Evolutionary conservation across 176 grass and related monocot species (phyloP).

Genomic region (Triticum monococcum): DNA sequence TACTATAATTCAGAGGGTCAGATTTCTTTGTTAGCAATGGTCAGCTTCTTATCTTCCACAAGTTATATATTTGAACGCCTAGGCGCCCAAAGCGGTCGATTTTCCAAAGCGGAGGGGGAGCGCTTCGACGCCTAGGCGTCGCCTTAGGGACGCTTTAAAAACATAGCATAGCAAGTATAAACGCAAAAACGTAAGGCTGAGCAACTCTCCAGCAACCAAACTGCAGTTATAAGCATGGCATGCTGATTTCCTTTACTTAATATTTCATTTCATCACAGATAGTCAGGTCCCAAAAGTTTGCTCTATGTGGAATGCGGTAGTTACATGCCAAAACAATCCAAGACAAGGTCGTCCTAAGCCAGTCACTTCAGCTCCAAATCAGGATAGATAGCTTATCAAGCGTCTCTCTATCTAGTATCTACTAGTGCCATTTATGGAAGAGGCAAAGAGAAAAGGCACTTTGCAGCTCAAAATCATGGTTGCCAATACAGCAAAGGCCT

Average conservation of each 20-base stretch:
- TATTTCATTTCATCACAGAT: not conserved
- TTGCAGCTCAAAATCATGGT: not conserved
- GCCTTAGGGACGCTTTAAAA: no score
- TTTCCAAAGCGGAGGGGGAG: no score
- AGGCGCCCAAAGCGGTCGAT: no score
- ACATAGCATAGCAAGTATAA: not conserved
- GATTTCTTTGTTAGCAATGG: not conserved
- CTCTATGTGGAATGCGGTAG: not conserved
- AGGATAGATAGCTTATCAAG: not conserved
- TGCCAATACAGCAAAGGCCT: not conserved
- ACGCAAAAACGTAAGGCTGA: not conserved
- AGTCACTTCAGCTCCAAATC: not conserved
- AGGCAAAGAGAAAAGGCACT: not conserved
- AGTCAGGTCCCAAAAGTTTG: not conserved
- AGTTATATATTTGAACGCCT: no score
- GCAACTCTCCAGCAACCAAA: not conserved
- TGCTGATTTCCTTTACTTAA: not conserved
- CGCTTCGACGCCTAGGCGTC: no score
- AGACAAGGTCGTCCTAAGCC: not conserved
- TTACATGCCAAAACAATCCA: not conserved
- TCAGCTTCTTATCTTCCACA: slow-evolving; percentile 21
- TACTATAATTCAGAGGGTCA: not conserved
- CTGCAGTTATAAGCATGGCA: not conserved
- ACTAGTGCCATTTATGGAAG: not conserved
- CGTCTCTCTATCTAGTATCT: not conserved